Base-by-base conservation (phyloP, 805 yeast genomes). In the Tetrapisispora pingtungensis region DNA sequence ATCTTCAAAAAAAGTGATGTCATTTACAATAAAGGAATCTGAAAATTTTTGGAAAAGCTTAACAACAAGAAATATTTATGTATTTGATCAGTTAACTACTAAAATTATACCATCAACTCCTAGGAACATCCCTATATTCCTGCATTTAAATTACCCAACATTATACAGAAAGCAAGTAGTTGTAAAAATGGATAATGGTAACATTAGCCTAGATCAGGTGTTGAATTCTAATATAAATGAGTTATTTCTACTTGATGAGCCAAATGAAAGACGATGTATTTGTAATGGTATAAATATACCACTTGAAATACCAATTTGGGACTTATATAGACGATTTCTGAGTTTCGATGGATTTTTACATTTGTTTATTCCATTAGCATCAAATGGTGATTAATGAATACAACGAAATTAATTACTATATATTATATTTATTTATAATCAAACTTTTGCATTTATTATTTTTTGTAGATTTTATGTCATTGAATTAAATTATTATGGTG, bases 1-100 rank as follows among this genome's bases (percentile, higher is more conserved):
- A 0, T 74, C 77, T n/a, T 73, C 95, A 6, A 86, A 83, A 48
- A 73, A 78, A 2, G 75, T 90, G n/a, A 83, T 90, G 95, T 71
- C 71, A 22, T 65, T 90, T 44, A 75, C 93, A 6, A 79, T 77
- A 48, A 70, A 69, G 1, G 80, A 81, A 42, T 73, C 90, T 0
- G 62, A 67, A 20, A 56, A 57, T 1, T 66, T 87, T 40, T 84
- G 89, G 84, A 51, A 66, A 1, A 62, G 81, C 10, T 69, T 80
- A 4, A 47, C 64, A 46, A 32, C 49, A 39, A 41, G 61, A 56
- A 51, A 53, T 50, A 17, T 47, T 48, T 46, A 33, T 15, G 10
- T 45, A 44, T 47, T 61, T 50, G 52, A 24, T 44, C 43, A 19
- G 22, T 62, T 59, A 45, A 51, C 48, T 36, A 50, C 26, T 32